phyloP scores from a whole-genome alignment of 2,329 filamentous ascomycete genomes.

The Lachnellula willkommii region DNA sequence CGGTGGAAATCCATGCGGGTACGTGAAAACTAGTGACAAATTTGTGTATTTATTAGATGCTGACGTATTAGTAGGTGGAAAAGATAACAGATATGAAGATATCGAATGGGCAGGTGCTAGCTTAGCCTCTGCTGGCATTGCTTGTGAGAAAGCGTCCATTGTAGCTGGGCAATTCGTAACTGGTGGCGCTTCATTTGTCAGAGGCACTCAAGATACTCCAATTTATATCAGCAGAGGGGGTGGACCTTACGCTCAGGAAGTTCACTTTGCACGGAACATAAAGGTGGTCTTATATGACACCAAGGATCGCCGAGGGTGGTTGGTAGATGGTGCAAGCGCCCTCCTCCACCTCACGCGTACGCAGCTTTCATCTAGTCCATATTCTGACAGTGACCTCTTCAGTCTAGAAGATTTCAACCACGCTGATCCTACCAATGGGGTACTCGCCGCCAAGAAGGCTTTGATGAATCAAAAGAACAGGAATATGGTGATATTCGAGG shows the following conservation, averaged over 20 bases:
- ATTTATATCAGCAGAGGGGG: not conserved
- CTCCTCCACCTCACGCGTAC: constrained; percentile 10
- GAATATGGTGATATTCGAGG: not conserved
- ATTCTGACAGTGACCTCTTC: not conserved
- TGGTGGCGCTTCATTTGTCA: not conserved
- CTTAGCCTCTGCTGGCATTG: not conserved
- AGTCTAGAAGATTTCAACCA: not conserved
- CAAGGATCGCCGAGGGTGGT: constrained; percentile 6
- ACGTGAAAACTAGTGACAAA: not conserved
- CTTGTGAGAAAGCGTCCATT: not conserved
- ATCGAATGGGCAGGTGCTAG: not conserved
- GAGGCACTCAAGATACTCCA: constrained; percentile 3
- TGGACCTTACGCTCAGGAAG: not conserved
- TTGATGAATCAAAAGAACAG: not conserved
- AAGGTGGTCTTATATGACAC: constrained; percentile 10
- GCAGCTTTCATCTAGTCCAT: not conserved
- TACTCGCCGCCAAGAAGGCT: not conserved
- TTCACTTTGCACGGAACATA: not conserved
- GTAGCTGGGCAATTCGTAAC: not conserved
- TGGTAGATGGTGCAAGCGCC: constrained; percentile 10
- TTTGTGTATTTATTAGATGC: not conserved
- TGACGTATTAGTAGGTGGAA: not conserved
- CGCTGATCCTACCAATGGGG: not conserved
- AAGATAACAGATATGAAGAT: not conserved
- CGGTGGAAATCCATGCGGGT: not conserved